These are phyloP conservation scores for Ustilago shanxiensis DNA, from an alignment of 1,284 basidiomycete species.

Conservation along the genomic window DNA sequence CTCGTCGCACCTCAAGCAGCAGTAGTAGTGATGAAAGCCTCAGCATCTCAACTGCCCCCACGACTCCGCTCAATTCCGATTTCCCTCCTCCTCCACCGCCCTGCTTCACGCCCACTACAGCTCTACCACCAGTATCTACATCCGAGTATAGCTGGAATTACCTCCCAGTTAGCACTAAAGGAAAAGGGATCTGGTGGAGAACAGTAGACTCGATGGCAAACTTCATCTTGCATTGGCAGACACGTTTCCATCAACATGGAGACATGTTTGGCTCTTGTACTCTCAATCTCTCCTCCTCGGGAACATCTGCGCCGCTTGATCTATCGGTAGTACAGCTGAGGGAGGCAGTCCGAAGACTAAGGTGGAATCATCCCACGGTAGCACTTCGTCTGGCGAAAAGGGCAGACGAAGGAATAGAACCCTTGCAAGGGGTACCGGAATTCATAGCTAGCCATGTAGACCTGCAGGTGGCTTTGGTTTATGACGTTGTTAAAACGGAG, in stretches of 20 bases:
- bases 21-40: not conserved
- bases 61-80: not conserved
- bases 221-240: conserved; percentile 48
- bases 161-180: not conserved
- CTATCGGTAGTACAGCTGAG: conserved; percentile 5
- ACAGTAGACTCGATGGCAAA: conserved; percentile 49
- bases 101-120: not conserved
- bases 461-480: conserved; percentile 44
- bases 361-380: conserved; percentile 26
- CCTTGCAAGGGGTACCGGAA: conserved; percentile 5
- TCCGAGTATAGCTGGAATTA: conserved; percentile 32
- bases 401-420: conserved; percentile 10
- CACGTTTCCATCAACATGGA: conserved; percentile 40
- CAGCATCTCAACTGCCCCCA: not conserved
- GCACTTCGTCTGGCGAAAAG: conserved; percentile 32
- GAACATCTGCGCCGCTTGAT: not conserved
- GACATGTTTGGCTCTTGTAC: conserved; percentile 42
- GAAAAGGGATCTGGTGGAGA: conserved; percentile 25
- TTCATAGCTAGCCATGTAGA: conserved; percentile 23
- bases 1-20: not conserved
- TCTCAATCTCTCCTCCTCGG: conserved; percentile 7
- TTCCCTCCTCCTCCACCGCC: not conserved
- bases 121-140: conserved; percentile 6
- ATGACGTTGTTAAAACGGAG: conserved; percentile 17
- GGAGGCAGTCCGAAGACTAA: conserved; percentile 27